Evolutionary conservation across 306 rosid species (phyloP), one percentile per base, ranked within the genome.

Genomic region (Rosa persica): DNA sequence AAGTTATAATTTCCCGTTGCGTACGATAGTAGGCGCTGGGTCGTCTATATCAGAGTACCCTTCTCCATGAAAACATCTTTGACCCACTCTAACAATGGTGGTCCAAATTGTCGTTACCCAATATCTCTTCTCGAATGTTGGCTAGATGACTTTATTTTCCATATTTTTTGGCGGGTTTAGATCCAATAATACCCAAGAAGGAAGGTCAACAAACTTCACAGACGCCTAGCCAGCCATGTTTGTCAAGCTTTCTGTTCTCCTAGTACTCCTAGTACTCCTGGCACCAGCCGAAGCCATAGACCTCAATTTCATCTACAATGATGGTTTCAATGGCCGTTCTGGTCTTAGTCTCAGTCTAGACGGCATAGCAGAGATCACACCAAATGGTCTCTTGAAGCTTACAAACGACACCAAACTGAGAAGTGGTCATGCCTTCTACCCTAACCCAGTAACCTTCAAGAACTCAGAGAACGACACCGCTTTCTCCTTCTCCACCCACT

Each of bases 361-460:
- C 57, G 94, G 94, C n/a, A 69, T 54, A 36, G 90, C 93, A 25
- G 76, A 42, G 23, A 47, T 88, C n/a, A 80, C 84, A 19, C 5
- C 89, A 10, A 60, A 70, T 7, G 91, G 96, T 64, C 74, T 90
- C 9, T 84, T 93, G 49, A 78, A 1, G 80, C 87, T 93, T 76
- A 93, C 98, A 38, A 87, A 90, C 61, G 76, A 44, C 67, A 74
- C 88, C 47, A 77, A 60, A 27, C 91, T 87, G 67, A 61, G 71
- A 70, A 58, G 23, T n/a, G 97, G 96, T 75, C 96, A 87, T 60
- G 92, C 92, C n/a, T 90, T 88, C 70, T 83, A 81, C 78, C 87
- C 85, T 7, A 61, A 30, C 16, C 87, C 94, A 5, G 44, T 90
- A 11, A 55, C 57, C 48, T 84, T 89, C 84, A 91, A 81, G 76